Evolutionary conservation across 768 basidiomycete genomes (phyloP).

Genomic region (Gautieria morchelliformis): DNA sequence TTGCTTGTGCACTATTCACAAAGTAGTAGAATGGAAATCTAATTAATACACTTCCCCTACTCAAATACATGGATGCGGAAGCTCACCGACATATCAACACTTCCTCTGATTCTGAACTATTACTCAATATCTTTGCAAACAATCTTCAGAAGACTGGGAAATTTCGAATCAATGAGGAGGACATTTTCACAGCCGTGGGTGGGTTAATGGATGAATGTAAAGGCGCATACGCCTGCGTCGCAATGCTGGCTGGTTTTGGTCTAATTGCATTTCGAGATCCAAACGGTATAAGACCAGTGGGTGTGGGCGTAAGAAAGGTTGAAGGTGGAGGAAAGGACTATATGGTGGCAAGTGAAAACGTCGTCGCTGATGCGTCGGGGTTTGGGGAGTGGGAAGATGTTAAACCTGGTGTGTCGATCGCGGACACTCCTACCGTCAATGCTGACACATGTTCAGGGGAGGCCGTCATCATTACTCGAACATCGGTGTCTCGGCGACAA

Average conservation of each 20-base stretch:
- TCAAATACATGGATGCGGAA: conserved; percentile 89
- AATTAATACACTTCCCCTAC: conserved; percentile 81
- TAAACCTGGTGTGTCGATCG: conserved; percentile 55
- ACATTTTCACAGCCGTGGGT: conserved; percentile 91
- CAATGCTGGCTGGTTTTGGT: conserved; percentile 99
- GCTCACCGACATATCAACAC: conserved; percentile 99
- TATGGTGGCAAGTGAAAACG: conserved; percentile 89
- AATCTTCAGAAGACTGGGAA: conserved; percentile 98
- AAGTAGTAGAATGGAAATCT: conserved; percentile 85
- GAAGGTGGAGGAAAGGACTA: conserved; percentile 64
- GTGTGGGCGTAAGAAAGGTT: conserved; percentile 64
- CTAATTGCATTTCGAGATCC: conserved; percentile 98
- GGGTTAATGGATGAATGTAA: conserved; percentile 81
- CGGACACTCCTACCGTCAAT: conserved; percentile 4
- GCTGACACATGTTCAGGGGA: conserved; percentile 47
- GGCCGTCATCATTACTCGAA: conserved; percentile 90
- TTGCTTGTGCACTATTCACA: not conserved
- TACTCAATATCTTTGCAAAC: conserved; percentile 96
- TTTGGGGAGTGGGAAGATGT: conserved; percentile 93
- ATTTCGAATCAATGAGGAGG: conserved; percentile 98
- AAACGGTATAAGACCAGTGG: conserved; percentile 91
- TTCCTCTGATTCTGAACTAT: conserved; percentile 92
- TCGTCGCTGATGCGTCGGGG: conserved; percentile 89
- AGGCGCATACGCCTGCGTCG: conserved; percentile 94
- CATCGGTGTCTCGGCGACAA: conserved; percentile 62